A percentile compares a stretch with the other conserved stretches of the same genome.
Evolutionary conservation across 495 filamentous ascomycete genomes (phyloP).

Genomic region (Penicillium soppii): DNA sequence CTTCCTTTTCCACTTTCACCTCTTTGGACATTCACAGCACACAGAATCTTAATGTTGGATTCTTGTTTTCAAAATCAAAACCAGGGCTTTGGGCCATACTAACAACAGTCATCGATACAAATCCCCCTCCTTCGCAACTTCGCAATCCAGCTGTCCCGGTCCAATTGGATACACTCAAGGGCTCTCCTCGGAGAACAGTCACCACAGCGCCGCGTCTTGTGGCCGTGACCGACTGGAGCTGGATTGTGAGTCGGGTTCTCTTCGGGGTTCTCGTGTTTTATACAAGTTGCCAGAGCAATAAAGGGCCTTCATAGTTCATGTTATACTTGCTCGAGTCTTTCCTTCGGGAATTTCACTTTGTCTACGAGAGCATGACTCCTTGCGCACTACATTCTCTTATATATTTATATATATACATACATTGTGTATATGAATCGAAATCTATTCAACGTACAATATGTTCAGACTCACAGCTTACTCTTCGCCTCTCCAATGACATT

Average conservation of each 20-base stretch:
- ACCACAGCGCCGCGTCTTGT: slow-evolving; percentile 46
- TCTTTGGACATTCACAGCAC: background rate
- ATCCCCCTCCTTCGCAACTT: slow-evolving; percentile 35
- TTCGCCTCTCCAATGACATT: slow-evolving; percentile 69
- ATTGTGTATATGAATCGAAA: too few relatives aligned
- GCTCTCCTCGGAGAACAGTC: slow-evolving; percentile 46
- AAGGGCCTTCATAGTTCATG: slow-evolving; percentile 57
- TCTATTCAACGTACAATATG: slow-evolving; percentile 5
- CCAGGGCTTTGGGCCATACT: too few relatives aligned
- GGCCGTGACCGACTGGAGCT: slow-evolving; percentile 49
- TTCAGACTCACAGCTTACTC: slow-evolving; percentile 53
- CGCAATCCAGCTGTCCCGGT: slow-evolving; percentile 45
- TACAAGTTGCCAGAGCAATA: slow-evolving; percentile 43
- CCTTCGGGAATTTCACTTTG: slow-evolving; percentile 14
- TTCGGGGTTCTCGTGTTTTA: slow-evolving; percentile 14
- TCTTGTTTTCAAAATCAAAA: background rate
- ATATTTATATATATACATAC: background rate
- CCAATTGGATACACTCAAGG: slow-evolving; percentile 26
- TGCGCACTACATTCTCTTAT: slow-evolving; percentile 51
- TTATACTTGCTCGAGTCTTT: slow-evolving; percentile 34
- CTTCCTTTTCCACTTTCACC: background rate
- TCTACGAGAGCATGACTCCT: slow-evolving; percentile 54
- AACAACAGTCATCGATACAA: too few relatives aligned
- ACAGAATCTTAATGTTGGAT: slow-evolving; percentile 16
- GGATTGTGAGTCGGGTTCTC: slow-evolving; percentile 29